Base-by-base conservation (phyloP, 129 eudicot species). In the Tagetes erecta region DNA sequence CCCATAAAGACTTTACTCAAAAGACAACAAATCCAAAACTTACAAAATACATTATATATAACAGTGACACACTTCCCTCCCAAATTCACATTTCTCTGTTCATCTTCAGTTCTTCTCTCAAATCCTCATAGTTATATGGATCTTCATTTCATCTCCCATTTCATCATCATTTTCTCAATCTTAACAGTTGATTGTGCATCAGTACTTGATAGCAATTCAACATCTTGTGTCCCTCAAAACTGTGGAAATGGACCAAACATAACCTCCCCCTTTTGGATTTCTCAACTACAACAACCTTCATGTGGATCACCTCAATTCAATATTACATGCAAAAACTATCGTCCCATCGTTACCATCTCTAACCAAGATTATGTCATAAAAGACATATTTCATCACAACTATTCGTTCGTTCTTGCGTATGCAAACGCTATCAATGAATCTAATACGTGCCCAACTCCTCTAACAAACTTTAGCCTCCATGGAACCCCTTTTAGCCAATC, bases 221-320 rank as follows among this genome's bases (percentile, higher is more conserved):
- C 47, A 51, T 2, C 83, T 31, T 89, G 96, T 64, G 20, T 5
- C n/a, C 84, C 89, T 5, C 71, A 68, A 46, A 80, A 65, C 57
- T 89, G 96, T 50, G 88, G 92, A 69, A 74, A 80, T 68, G 87
- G 87, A 50, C 76, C 86, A 13, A 64, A 66, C 12, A 86, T 89
- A 40, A 72, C 76, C 49, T 74, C 39, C 64, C 96, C 96, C 2
- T 89, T 89, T 46, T 89, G 89, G 89, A 86, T 86, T 35, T 82
- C 72, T 33, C 69, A 74, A 67, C 41, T 1, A 40, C 96, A 89
- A 65, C 78, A 75, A 13, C 58, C 89, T 31, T n/a, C 71, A 49
- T 89, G 96, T 77, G 96, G 96, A 33, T 80, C 75, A 37, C 77
- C 83, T 30, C 81, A 79, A 30, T 86, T 82, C 81, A 82, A 80